phyloP scores from a whole-genome alignment of 495 filamentous ascomycete genomes.

The Hypoxylon intermedium region DNA sequence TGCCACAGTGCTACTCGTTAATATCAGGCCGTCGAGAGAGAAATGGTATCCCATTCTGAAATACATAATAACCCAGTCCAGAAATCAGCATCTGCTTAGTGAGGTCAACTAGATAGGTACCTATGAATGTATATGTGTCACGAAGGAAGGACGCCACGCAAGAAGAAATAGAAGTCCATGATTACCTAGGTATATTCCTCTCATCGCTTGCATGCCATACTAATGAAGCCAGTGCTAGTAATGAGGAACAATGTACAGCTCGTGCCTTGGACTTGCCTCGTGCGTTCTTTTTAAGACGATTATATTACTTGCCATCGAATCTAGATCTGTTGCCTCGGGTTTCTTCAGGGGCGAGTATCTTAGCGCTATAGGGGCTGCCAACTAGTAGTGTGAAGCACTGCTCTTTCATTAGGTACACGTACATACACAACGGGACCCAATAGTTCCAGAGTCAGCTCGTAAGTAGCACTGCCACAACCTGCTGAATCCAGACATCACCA shows the following conservation, averaged over 20 bases:
- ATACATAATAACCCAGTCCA: no score
- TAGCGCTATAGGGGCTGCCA: conserved; percentile 24
- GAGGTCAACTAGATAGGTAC: no score
- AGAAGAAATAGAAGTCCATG: no score
- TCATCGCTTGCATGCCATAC: no score
- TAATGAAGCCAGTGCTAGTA: no score
- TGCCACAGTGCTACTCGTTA: background rate
- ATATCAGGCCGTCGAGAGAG: background rate
- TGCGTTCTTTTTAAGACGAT: background rate
- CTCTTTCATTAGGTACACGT: conserved; percentile 13
- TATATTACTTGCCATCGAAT: background rate
- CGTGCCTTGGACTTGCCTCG: background rate
- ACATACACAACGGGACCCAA: conserved; percentile 25
- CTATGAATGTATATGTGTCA: no score
- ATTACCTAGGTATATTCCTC: no score
- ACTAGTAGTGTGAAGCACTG: conserved; percentile 20
- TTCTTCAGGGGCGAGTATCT: conserved; percentile 18
- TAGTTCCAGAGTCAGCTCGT: conserved; percentile 26
- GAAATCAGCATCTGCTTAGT: no score
- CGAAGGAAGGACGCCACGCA: no score
- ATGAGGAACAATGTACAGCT: background rate
- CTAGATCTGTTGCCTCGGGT: background rate
- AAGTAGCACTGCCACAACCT: conserved; percentile 20
- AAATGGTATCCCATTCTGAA: no score
- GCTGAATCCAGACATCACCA: conserved; percentile 2